Base-by-base conservation (phyloP, 2,329 filamentous ascomycete genomes). In the Cladosporium sp. region DNA sequence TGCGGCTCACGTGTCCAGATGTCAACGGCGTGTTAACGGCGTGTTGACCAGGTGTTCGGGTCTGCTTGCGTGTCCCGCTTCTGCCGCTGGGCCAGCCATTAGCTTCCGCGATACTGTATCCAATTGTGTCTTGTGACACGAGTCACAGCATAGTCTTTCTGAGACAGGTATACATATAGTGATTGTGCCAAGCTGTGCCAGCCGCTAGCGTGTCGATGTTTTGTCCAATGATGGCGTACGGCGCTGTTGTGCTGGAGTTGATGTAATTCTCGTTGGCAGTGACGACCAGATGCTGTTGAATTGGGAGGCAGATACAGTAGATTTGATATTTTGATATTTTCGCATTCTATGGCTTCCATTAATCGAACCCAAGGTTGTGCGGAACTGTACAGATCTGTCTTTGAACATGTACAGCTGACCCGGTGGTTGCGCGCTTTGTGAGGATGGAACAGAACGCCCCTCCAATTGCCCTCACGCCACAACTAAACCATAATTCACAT, bases 81-180 rank as follows among this genome's bases (percentile, higher is more conserved):
- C 2, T 55, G 28, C 52, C 52, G 52, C 52, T 34, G 52, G 30
- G n/a, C 52, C 52, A 55, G n/a, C 52, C 52, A 55, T 55, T 55
- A 55, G 52, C 52, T 30, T 55, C 52, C 52, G 52, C n/a, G n/a
- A 47, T 4, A 24, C 2, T 47, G 41, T 21, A 21, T 24, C 41
- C n/a, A 47, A 24, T 47, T 47, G 41, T 3, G 4, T 1, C 41
- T 21, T 47, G 41, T 47, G 18, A 21, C n/a, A 47, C 41, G n/a
- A 24, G 41, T 21, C 41, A 24, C 41, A 44, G n/a, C 4, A n/a
- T n/a, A n/a, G n/a, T n/a, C n/a, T n/a, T 8, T 5, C 41, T 47
- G 41, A 7, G n/a, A 47, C n/a, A 4, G 18, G 15, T 41, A 10
- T 3, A n/a, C n/a, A n/a, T n/a, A 10, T 44, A 44, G 38, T 44